A percentile compares a stretch with the other conserved stretches of the same genome.
phyloP scores from a whole-genome alignment of 805 yeast genomes.

The Spathaspora sp. region DNA sequence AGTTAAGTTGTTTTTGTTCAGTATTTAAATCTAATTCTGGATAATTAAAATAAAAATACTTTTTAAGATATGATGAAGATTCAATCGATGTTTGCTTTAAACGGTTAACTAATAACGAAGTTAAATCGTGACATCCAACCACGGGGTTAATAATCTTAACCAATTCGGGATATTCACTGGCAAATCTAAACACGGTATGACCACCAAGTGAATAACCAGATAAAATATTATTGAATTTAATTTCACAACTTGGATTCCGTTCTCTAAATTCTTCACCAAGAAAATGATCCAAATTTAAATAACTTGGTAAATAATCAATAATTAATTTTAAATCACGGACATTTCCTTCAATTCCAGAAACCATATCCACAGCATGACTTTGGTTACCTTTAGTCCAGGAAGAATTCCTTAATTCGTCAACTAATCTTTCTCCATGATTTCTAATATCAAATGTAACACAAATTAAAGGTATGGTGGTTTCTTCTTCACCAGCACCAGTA shows the following conservation, averaged over 20 bases:
- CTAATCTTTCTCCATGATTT: slow-evolving; percentile 51
- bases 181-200: slow-evolving; percentile 49
- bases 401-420: slow-evolving; percentile 31
- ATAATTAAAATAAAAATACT: slow-evolving; percentile 29
- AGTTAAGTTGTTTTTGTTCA: slow-evolving; percentile 18
- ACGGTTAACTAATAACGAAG: slow-evolving; percentile 42
- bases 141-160: slow-evolving; percentile 45
- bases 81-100: slow-evolving; percentile 19
- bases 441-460: slow-evolving; percentile 51
- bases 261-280: slow-evolving; percentile 10
- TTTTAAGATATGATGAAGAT: slow-evolving; percentile 20
- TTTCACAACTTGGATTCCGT: slow-evolving; percentile 12
- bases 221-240: slow-evolving; percentile 34
- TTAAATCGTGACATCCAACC: slow-evolving; percentile 47
- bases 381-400: slow-evolving; percentile 47
- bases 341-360: slow-evolving; percentile 44
- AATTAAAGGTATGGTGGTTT: slow-evolving; percentile 29
- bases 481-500: not conserved
- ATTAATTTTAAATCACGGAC: slow-evolving; percentile 42
- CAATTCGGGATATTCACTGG: slow-evolving; percentile 30
- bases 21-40: slow-evolving; percentile 28
- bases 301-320: slow-evolving; percentile 43
- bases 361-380: slow-evolving; percentile 50
- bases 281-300: slow-evolving; percentile 29
- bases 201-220: slow-evolving; percentile 58